Base-by-base conservation (phyloP, 164 flowering plant genomes). In the Piper longum region DNA sequence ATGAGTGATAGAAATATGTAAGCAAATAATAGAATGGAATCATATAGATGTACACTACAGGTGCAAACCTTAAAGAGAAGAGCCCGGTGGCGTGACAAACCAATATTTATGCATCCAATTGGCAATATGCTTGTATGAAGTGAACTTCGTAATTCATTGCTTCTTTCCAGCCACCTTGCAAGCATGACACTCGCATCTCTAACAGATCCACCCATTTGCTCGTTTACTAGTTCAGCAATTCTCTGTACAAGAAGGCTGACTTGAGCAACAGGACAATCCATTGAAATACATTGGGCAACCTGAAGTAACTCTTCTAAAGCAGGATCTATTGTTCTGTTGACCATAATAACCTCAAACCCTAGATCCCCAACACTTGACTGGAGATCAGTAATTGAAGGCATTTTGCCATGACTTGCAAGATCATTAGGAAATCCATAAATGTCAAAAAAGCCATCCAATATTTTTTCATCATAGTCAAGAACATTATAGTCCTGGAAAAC, bases 201-300 rank as follows among this genome's bases (percentile, higher is more conserved):
- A 26, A 87, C 98, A 41, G 96, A 87, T 16, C 98, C 99, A 77
- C 99, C 99, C 96, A 95, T 84, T 69, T 91, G 93, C 55, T 77
- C 88, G 4, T 85, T 85, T 55, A 95, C 96, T 62, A 95, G 81
- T 62, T 95, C 99, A 68, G 99, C 91, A 63, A 95, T 81, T 78
- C 88, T 80, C 67, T 85, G 88, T 42, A 82, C 90, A 74, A 89
- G 72, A 51, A 82, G 40, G 59, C 74, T 72, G 66, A 83, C 80
- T 64, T 83, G 75, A 26, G 82, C 62, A 51, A 77, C 69, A 66
- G 88, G 76, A 72, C 79, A 84, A 61, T 85, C 99, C 66, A 86
- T 62, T 43, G 83, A 79, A 67, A 95, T 82, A 68, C 99, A 95
- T 1, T 82, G 91, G 18, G 92, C 96, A 69, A 95, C 73, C 79